Evolutionary conservation across 768 basidiomycete genomes (phyloP).

Genomic region (Termitomyces sp.): DNA sequence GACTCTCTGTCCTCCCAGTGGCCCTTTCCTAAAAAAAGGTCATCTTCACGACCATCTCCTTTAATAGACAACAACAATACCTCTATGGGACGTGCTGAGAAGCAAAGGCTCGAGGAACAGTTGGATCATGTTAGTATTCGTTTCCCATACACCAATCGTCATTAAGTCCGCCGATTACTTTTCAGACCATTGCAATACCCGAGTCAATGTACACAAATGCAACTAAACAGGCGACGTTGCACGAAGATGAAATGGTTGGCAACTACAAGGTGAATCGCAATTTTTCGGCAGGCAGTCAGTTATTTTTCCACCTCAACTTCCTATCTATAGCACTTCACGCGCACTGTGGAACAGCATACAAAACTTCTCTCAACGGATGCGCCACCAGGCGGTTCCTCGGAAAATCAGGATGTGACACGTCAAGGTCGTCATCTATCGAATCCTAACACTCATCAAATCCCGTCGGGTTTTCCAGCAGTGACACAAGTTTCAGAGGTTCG

Average conservation of each 20-base stretch:
- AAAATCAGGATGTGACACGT: not conserved
- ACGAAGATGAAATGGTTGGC: not conserved
- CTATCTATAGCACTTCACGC: not conserved
- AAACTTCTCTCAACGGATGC: not conserved
- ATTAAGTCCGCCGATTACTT: not conserved
- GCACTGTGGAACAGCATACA: not conserved
- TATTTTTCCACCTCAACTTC: not conserved
- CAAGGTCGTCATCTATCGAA: not conserved
- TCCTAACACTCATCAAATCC: not conserved
- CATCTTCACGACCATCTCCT: slow-evolving; percentile 1
- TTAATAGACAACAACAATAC: not conserved
- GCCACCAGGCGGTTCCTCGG: not conserved
- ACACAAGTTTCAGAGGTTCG: not conserved
- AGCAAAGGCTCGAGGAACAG: not conserved
- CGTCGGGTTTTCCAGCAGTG: not conserved
- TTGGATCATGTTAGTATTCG: slow-evolving; percentile 43
- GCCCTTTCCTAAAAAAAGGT: slow-evolving; percentile 2
- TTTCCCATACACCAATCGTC: not conserved
- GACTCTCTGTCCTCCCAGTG: slow-evolving; percentile 1
- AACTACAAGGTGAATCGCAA: not conserved
- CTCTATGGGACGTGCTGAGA: not conserved
- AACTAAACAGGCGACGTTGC: not conserved
- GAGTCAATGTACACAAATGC: slow-evolving; percentile 1
- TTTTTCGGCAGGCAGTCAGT: not conserved
- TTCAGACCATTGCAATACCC: not conserved